Base-by-base conservation (phyloP, 1,284 basidiomycete genomes). In the Sporisorium scitamineum region DNA sequence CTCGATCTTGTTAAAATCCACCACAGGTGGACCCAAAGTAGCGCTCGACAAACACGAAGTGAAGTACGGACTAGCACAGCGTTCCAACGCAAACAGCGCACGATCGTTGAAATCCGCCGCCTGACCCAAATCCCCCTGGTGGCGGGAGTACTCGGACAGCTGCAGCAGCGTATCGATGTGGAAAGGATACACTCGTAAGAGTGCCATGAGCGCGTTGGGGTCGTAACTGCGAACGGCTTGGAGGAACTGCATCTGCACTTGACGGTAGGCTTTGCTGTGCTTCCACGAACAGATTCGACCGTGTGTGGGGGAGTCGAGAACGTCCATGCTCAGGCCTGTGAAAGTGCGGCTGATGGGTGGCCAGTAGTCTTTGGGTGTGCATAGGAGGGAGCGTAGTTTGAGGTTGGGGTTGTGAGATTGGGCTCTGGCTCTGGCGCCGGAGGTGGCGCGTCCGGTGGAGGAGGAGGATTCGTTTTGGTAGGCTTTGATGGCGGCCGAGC, bases 151-250 rank as follows among this genome's bases (percentile, higher is more conserved):
- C 47, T 84, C 84, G 29, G 71, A 73, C 2, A 84, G 71, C 61
- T 84, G 83, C 16, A 84, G 61, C 1, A 85, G 79, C 44, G 83
- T 83, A 55, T 84, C 80, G 32, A 85, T 79, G 53, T 85, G 84
- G 72, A 82, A 85, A 2, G 84, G 83, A 53, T 81, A 84, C 5
- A 79, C 75, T 20, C 83, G 65, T 27, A 81, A 53, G 4, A 85
- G 69, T 2, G 78, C 80, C 61, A 79, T 65, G 29, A 85, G 71
- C 11, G 76, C 27, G 42, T 84, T 80, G 5, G 81, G 76, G 26
- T 84, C 83, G 61, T 77, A 78, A 13, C 82, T 83, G 6, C 71
- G 64, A 0, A 84, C 82, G 1, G 83, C 83, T 60, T 83, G 81
- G 20, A 84, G 67, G 62, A 85, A 85, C 57, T 83, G 80, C 57